Evolutionary conservation across 768 basidiomycete species (phyloP).

Genomic region (Clitopilus passeckerianus): DNA sequence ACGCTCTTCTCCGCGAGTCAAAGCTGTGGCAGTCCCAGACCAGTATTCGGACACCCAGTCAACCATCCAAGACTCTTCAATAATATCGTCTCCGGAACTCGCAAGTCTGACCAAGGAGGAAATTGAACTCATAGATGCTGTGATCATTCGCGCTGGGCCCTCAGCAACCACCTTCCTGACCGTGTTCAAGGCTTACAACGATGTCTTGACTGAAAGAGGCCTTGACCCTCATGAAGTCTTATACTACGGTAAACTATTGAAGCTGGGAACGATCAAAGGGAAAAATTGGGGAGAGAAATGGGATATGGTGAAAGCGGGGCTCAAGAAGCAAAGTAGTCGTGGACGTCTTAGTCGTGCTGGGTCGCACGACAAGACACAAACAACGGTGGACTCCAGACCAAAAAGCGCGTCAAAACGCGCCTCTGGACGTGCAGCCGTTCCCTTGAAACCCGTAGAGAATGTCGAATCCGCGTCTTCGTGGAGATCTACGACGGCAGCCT

Average conservation of each 20-base stretch:
- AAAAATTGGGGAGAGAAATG: slow-evolving; percentile 81
- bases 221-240: slow-evolving; percentile 78
- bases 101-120: slow-evolving; percentile 47
- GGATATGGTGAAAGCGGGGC: slow-evolving; percentile 59
- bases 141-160: slow-evolving; percentile 63
- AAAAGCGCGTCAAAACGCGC: slow-evolving; percentile 4
- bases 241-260: slow-evolving; percentile 78
- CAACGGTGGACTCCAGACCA: background rate
- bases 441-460: slow-evolving; percentile 8
- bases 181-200: slow-evolving; percentile 84
- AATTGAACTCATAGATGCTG: slow-evolving; percentile 68
- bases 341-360: background rate
- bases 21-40: slow-evolving; percentile 16
- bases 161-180: slow-evolving; percentile 72
- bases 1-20: slow-evolving; percentile 42
- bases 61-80: slow-evolving; percentile 37
- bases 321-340: slow-evolving; percentile 29
- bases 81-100: slow-evolving; percentile 45
- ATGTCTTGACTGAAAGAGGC: slow-evolving; percentile 67
- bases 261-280: slow-evolving; percentile 78
- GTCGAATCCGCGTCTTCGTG: slow-evolving; percentile 9
- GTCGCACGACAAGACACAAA: background rate
- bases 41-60: slow-evolving; percentile 10
- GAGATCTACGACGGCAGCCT: slow-evolving; percentile 4
- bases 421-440: background rate